Evolutionary conservation across 2,329 filamentous ascomycete species (phyloP), one percentile per base, ranked within the genome.

Genomic region (Passalora sequoiae): DNA sequence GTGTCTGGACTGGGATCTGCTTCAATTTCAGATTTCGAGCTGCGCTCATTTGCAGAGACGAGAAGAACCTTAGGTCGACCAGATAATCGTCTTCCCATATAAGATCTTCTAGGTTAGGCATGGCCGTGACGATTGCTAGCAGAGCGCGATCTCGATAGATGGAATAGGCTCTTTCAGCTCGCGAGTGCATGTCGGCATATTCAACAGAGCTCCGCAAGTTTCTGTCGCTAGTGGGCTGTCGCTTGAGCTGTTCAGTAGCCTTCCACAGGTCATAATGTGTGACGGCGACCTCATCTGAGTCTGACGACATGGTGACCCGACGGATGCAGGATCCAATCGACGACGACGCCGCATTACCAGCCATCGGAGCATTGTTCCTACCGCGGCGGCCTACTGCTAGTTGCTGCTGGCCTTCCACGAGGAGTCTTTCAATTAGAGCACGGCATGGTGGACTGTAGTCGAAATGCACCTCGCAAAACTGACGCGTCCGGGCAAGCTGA

Each of bases 401-500:
- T n/a, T n/a, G n/a, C n/a, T n/a, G n/a, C n/a, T n/a, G n/a, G n/a
- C n/a, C n/a, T n/a, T n/a, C n/a, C n/a, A n/a, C n/a, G n/a, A n/a
- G n/a, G n/a, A n/a, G n/a, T n/a, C n/a, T n/a, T n/a, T n/a, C n/a
- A n/a, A n/a, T n/a, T n/a, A n/a, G n/a, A n/a, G n/a, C n/a, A n/a
- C n/a, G n/a, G n/a, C n/a, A 36, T 20, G 7, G 19, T 36, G 19
- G 33, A 24, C 12, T 5, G 15, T 36, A 36, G 15, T 36, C 20
- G 19, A 36, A 36, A 20, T 2, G 19, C 12, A 36, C 13, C 33
- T 22, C 19, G 20, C 33, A 36, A 15, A 36, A 36, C n/a, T 36
- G 33, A 8, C 33, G 19, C 19, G 33, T 36, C n/a, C 33, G 33
- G 15, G 33, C 33, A n/a, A 36, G 33, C 33, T 36, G 33, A 8